Evolutionary conservation across 1,284 basidiomycete genomes (phyloP).

Genomic region (Crepidotus sp.): DNA sequence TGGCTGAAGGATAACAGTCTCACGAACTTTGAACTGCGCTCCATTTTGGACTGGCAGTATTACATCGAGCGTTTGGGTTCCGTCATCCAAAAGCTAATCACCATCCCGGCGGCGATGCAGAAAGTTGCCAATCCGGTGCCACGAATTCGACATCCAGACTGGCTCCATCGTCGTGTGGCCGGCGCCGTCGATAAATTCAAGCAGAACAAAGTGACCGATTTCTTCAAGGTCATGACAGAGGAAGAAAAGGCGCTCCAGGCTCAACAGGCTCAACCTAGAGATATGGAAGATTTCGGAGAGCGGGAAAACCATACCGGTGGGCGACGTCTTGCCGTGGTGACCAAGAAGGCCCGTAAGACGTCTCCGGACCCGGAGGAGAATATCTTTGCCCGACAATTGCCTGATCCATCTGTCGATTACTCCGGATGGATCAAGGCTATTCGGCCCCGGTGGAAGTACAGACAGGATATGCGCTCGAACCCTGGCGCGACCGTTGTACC

Average conservation of each 20-base stretch:
- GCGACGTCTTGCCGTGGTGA: constrained; percentile 49
- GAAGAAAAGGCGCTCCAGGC: constrained; percentile 26
- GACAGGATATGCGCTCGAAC: constrained; percentile 40
- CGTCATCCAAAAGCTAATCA: constrained; percentile 98
- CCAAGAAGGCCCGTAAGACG: constrained; percentile 33
- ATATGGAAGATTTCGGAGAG: constrained; percentile 63
- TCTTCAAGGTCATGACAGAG: constrained; percentile 58
- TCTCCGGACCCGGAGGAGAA: constrained; percentile 36
- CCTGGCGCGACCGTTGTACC: constrained; percentile 43
- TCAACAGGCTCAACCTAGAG: constrained; percentile 27
- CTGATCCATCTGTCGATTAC: constrained; percentile 62
- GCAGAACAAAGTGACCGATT: constrained; percentile 95
- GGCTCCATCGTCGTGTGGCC: constrained; percentile 88
- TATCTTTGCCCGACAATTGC: constrained; percentile 31
- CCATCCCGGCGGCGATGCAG: constrained; percentile 98
- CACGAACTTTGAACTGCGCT: constrained; percentile 84
- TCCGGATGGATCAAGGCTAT: constrained; percentile 75
- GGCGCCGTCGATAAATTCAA: constrained; percentile 93
- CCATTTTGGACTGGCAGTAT: constrained; percentile 97
- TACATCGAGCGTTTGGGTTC: constrained; percentile 98
- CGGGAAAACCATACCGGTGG: constrained; percentile 23
- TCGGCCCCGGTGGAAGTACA: constrained; percentile 73
- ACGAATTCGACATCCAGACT: constrained; percentile 93
- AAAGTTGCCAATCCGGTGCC: constrained; percentile 96
- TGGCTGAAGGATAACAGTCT: constrained; percentile 95